Conservation (phyloP, 2,329 filamentous ascomycete species). For the Apiospora aurea region DNA sequence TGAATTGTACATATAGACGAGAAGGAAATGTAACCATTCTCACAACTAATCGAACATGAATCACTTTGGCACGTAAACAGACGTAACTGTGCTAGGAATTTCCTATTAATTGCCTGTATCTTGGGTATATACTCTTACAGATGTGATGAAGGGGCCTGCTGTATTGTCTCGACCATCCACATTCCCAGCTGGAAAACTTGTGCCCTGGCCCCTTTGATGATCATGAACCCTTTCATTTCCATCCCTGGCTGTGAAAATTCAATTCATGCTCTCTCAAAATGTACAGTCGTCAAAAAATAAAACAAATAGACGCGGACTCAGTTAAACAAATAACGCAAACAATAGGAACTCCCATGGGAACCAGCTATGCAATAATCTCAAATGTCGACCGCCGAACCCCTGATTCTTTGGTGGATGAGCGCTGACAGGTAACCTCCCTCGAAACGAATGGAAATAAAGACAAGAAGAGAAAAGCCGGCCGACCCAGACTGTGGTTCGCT, state of each 20-base stretch:
- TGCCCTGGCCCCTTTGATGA: neutral
- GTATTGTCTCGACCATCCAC: constrained; percentile 3
- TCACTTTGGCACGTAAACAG: neutral
- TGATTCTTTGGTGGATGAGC: neutral
- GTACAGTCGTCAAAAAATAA: neutral
- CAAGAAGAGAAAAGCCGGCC: neutral
- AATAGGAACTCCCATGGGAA: neutral
- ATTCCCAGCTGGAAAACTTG: neutral
- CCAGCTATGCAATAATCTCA: constrained; percentile 20
- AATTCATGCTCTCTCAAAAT: neutral
- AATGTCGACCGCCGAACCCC: constrained; percentile 13
- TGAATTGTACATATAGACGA: neutral
- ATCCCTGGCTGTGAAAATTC: neutral
- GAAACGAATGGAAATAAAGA: neutral
- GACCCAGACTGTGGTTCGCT: neutral
- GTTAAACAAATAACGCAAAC: neutral
- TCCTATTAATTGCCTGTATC: neutral
- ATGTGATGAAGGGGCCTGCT: neutral
- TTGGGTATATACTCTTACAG: constrained; percentile 19
- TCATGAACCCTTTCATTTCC: neutral
- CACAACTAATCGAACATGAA: neutral
- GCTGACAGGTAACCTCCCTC: constrained; percentile 9
- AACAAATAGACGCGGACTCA: neutral
- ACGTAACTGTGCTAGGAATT: no score
- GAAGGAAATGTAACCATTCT: neutral